Base-by-base conservation (phyloP, 2,329 filamentous ascomycete genomes). In the Verruconis gallopava region DNA sequence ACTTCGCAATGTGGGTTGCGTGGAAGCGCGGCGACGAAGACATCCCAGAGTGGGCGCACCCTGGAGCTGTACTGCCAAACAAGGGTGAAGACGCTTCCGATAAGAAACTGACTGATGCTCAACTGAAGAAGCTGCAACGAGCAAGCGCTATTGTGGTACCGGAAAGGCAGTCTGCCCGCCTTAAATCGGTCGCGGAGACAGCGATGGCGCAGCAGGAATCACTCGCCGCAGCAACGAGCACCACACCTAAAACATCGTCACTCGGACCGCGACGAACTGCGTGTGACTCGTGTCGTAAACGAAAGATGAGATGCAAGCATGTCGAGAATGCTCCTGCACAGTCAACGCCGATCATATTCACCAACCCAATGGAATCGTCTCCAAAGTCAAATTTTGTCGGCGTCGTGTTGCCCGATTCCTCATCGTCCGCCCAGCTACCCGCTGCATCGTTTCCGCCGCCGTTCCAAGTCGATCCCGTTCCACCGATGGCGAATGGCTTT, bases 11-110 rank as follows among this genome's bases (percentile, higher is more conserved):
- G 44, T 81, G 77, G 77, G 68, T 73, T 44, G 73, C 76, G 3
- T 80, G 76, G 76, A 80, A 81, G 54, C 69, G 72, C 42, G 77
- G 77, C 9, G 77, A 79, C 51, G 74, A 78, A 48, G 62, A 62
- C 44, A 71, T 76, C 37, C 73, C 75, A 21, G 63, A 69, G 35
- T 81, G 76, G 76, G 75, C 75, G 32, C 65, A 72, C 43, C 71
- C 71, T 2, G 72, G 76, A 48, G 66, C 66, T 36, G 63, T 68
- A 13, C 62, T 74, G 35, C 67, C 67, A 36, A 70, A 64, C 50
- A 53, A 57, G 30, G 64, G 64, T 45, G 61, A 68, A 42, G 68
- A 65, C 38, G 59, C 65, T 28, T 53, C 56, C 11, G 19, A 60
- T 40, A 75, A 74, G 58, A 75, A 73, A 50, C 57, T 73, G 4